Conservation (phyloP, 768 basidiomycete species). For the Rhizopogon rudus region DNA sequence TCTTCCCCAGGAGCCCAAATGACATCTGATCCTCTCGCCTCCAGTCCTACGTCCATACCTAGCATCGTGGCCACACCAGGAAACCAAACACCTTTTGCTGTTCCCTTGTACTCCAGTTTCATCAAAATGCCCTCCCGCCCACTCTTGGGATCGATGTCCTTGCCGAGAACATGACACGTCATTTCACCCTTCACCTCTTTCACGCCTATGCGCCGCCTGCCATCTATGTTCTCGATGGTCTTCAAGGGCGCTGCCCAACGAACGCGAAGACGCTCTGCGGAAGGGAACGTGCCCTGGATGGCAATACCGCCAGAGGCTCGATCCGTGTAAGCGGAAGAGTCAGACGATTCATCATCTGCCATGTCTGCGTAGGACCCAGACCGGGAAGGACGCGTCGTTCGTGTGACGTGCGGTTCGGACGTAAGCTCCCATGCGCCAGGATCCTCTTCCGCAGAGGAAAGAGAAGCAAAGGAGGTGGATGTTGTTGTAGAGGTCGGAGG, state of each 20-base stretch:
- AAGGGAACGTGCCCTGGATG: constrained; percentile 76
- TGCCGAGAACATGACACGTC: constrained; percentile 55
- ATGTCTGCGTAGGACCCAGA: constrained; percentile 62
- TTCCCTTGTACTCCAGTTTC: constrained; percentile 65
- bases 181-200: constrained; percentile 65
- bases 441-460: constrained; percentile 75
- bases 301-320: constrained; percentile 55
- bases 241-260: constrained; percentile 71
- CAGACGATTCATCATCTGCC: constrained; percentile 80
- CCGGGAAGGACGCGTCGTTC: constrained; percentile 47
- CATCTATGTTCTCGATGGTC: constrained; percentile 41
- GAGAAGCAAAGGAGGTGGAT: constrained; percentile 61
- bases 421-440: constrained; percentile 67
- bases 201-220: constrained; percentile 65
- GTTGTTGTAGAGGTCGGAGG: constrained; percentile 49
- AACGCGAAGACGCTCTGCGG: constrained; percentile 68
- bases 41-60: constrained; percentile 70
- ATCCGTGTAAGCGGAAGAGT: constrained; percentile 50
- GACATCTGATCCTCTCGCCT: constrained; percentile 64
- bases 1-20: constrained; percentile 54
- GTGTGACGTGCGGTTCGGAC: constrained; percentile 71
- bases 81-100: constrained; percentile 76
- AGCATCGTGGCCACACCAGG: constrained; percentile 79
- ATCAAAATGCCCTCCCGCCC: constrained; percentile 53
- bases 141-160: constrained; percentile 31